Base-by-base conservation (phyloP, 2,329 filamentous ascomycete genomes). In the Gnomoniopsis sp. region DNA sequence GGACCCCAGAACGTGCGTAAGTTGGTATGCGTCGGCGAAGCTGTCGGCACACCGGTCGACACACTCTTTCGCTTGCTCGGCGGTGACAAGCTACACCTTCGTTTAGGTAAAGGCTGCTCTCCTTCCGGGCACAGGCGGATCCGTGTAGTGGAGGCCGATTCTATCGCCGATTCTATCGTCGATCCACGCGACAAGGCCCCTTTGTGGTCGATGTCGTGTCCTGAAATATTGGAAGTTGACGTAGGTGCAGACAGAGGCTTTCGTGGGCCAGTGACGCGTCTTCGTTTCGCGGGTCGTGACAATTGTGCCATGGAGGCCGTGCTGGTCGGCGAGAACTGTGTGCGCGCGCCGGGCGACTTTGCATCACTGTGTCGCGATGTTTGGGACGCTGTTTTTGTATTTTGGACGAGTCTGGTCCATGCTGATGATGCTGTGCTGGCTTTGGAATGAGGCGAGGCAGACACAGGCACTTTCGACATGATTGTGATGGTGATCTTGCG, bases 391-490 rank as follows among this genome's bases (percentile, higher is more conserved):
- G 26, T 49, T 30, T 51, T 55, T 15, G 60, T 62, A 10, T 48
- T 21, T 12, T 62, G 46, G 30, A 62, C 60, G 26, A 62, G 60
- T 10, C 53, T 55, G 17, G 48, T 57, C 60, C 60, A 62, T 47
- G 60, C 60, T 21, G 60, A 49, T 14, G 52, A 17, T 43, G 36
- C 23, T 44, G 41, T 17, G 7, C 21, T 50, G 50, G 44, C 4
- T 7, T 41, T 22, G 12, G 57, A 10, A 7, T 33, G n/a, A 41
- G 14, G 43, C 1, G 56, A 41, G 7, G 36, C 8, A 23, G 49
- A 36, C 19, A 34, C 34, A 36, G 52, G 41, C 52, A 54, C 47
- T 23, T 44, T 55, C 23, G 51, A 49, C 48, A 49, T 55, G 30
- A 3, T 34, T 14, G 46, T 12, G 46, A 44, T 48, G 3, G 10